These are phyloP conservation scores for Thalassiosira livingstoniorum DNA, from an alignment of 352 stramenopile species.

Conservation along the genomic window DNA sequence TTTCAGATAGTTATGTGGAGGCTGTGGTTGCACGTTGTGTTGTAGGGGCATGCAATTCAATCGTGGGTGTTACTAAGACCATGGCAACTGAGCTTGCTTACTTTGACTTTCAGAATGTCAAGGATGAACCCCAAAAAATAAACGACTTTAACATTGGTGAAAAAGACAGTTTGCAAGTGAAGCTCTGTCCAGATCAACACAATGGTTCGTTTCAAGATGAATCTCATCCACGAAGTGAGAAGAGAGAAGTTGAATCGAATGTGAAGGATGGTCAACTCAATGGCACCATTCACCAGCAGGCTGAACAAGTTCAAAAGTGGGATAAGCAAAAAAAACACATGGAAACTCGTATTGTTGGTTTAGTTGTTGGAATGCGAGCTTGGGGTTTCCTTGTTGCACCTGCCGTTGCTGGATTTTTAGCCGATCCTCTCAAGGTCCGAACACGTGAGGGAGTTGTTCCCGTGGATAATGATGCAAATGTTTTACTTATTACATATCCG, in stretches of 20 bases:
- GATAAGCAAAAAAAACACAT: slow-evolving; percentile 12
- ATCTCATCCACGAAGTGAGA: slow-evolving; percentile 23
- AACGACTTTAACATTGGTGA: too few species aligned
- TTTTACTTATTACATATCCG: slow-evolving; percentile 51
- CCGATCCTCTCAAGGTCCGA: slow-evolving; percentile 35
- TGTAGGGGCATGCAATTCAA: slow-evolving; percentile 45
- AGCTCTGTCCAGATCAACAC: not conserved
- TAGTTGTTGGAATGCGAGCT: slow-evolving; percentile 49
- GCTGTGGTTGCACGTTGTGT: slow-evolving; percentile 32
- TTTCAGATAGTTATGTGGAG: slow-evolving; percentile 24
- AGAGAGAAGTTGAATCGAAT: slow-evolving; percentile 11
- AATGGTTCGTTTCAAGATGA: not conserved
- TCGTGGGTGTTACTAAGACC: slow-evolving; percentile 61
- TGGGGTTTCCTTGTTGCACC: slow-evolving; percentile 41
- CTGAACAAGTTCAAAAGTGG: not conserved
- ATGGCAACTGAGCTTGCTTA: slow-evolving; percentile 62
- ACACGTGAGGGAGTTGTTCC: too few species aligned
- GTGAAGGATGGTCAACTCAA: not conserved
- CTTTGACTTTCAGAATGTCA: slow-evolving; percentile 53
- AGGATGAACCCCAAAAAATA: too few species aligned
- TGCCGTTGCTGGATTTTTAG: slow-evolving; percentile 42
- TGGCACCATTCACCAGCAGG: not conserved
- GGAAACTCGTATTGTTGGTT: slow-evolving; percentile 45
- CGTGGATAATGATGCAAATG: not conserved
- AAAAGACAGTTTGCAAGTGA: too few species aligned